These are phyloP conservation scores for Barbarea vulgaris DNA, from an alignment of 345 rosid species.

Conservation along the genomic window DNA sequence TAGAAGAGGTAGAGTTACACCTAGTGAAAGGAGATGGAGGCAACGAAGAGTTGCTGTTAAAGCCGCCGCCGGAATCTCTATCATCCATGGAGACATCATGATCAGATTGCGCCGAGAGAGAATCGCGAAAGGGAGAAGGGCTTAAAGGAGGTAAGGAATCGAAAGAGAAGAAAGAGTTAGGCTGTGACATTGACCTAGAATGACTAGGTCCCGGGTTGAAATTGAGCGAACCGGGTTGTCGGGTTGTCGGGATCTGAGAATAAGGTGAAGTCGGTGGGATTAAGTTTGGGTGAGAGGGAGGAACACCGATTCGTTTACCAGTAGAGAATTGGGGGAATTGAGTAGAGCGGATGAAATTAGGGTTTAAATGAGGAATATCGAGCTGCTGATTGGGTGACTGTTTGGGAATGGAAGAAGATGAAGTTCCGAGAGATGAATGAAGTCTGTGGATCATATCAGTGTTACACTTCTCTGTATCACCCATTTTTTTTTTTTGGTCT, in stretches of 20 bases:
- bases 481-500: conserved; percentile 44
- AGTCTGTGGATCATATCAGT: conserved; percentile 73
- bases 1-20: conserved; percentile 43
- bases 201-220: conserved; percentile 58
- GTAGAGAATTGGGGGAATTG: conserved; percentile 46
- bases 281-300: conserved; percentile 86
- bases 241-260: conserved; percentile 78
- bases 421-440: conserved; percentile 58
- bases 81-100: conserved; percentile 76
- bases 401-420: conserved; percentile 53
- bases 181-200: conserved; percentile 87
- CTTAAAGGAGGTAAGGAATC: conserved; percentile 83
- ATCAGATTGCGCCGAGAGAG: conserved; percentile 30
- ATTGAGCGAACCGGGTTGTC: conserved; percentile 49
- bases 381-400: conserved; percentile 47
- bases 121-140: conserved; percentile 67
- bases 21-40: conserved; percentile 70
- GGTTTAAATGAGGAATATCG: conserved; percentile 46
- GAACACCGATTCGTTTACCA: conserved; percentile 68
- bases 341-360: conserved; percentile 51
- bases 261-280: conserved; percentile 86
- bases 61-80: conserved; percentile 43
- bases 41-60: conserved; percentile 37
- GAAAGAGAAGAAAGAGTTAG: conserved; percentile 71
- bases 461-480: conserved; percentile 63